Base-by-base conservation (phyloP, 345 rosid genomes). In the Rhodamnia rubescens region DNA sequence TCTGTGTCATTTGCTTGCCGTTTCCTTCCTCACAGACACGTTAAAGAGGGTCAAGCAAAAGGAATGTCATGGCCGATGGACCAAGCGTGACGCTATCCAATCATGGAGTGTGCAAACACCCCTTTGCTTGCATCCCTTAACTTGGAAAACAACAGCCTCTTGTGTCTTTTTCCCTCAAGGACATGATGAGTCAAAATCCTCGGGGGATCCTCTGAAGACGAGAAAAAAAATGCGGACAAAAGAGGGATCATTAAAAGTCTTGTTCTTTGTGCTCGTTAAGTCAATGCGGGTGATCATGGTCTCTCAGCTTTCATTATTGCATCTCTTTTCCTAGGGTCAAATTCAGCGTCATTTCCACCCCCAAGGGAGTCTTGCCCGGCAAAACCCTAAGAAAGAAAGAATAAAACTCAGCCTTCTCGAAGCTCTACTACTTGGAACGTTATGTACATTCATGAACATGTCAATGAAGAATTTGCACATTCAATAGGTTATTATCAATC, bases 31-130 rank as follows among this genome's bases (percentile, higher is more conserved):
- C 80, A 11, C 26, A 5, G 47, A 21, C 47, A 36, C 21, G 29
- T 15, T 18, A 42, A 64, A 64, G 80, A 69, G 47, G 80, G 80
- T 36, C 80, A 69, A 69, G 80, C 26, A 16, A 69, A 1, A 20
- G 42, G 80, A 69, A 69, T 69, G 36, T 9, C 36, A 69, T 69
- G 80, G 52, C 14, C 21, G 80, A 59, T 49, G 80, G 56, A 84
- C 85, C 55, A 84, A 47, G 85, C 78, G 53, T 57, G 53, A 84
- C 85, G 85, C 78, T 50, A 57, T 47, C 85, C 85, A 47, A 84
- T 84, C 85, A 84, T 84, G 64, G 49, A 22, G 36, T n/a, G 36
- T 20, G 47, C 47, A 40, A 69, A 36, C 52, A 44, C 47, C 47
- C 20, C 47, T 24, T 36, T 54, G 57, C 44, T 51, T 40, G 44